Evolutionary conservation across 139 green algal genomes (phyloP).

Genomic region (Pseudopediastrum boryanum): DNA sequence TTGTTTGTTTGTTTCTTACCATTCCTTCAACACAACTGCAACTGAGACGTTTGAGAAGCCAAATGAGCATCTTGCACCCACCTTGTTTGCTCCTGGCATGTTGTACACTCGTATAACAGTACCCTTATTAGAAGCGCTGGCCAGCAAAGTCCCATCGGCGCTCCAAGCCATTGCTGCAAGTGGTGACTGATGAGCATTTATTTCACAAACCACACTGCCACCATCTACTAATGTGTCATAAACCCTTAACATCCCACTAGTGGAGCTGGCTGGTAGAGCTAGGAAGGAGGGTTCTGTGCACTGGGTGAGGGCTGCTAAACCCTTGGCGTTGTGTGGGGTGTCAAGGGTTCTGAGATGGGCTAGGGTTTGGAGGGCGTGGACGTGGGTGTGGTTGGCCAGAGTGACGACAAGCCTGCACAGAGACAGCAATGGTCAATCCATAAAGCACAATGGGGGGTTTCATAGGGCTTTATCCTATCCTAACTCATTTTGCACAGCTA

Average conservation of each 20-base stretch:
- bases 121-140: conserved; percentile 75
- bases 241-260: conserved; percentile 55
- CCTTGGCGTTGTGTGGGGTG: conserved; percentile 36
- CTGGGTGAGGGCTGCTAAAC: conserved; percentile 56
- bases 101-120: conserved; percentile 86
- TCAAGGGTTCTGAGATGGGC: conserved; percentile 58
- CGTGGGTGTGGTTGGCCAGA: conserved; percentile 51
- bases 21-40: too few species aligned
- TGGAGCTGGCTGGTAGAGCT: conserved; percentile 63
- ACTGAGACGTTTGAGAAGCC: too few species aligned
- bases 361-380: conserved; percentile 68
- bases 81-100: too few species aligned
- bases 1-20: too few species aligned
- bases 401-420: conserved; percentile 70
- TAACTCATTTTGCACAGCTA: too few species aligned
- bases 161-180: conserved; percentile 60
- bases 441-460: too few species aligned
- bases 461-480: too few species aligned
- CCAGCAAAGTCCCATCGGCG: conserved; percentile 65
- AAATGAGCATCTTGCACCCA: too few species aligned
- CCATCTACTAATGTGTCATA: conserved; percentile 63
- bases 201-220: conserved; percentile 70
- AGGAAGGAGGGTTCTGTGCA: conserved; percentile 63
- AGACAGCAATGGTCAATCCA: too few species aligned
- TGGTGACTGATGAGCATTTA: conserved; percentile 74